Percentiles rank a stretch among this genome's conserved stretches.
Conservation (phyloP, 306 rosid genomes). For the Dryas octopetala region DNA sequence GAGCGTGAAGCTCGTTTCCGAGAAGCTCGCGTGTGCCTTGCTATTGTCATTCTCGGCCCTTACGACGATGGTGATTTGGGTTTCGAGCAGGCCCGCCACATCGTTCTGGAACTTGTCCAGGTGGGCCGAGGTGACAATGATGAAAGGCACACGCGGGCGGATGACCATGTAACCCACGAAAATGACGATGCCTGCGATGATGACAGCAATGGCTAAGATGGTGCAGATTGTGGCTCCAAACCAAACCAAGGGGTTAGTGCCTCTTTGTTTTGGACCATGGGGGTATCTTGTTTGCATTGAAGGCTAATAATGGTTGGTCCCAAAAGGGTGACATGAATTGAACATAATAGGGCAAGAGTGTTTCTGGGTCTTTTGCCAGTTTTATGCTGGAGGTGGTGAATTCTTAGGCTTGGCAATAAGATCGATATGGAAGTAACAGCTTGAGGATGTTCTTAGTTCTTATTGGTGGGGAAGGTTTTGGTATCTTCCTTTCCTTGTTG, state of each 20-base stretch:
- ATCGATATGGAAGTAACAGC: slow-evolving; percentile 12
- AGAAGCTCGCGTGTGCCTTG: slow-evolving; percentile 68
- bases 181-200: slow-evolving; percentile 48
- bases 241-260: slow-evolving; percentile 67
- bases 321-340: slow-evolving; percentile 9
- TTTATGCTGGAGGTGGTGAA: slow-evolving; percentile 24
- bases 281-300: slow-evolving; percentile 21
- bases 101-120: slow-evolving; percentile 44
- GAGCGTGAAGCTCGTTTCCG: slow-evolving; percentile 44
- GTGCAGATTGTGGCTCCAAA: slow-evolving; percentile 61
- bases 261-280: slow-evolving; percentile 3
- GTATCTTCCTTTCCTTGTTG: slow-evolving; percentile 81
- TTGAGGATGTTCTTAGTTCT: slow-evolving; percentile 35
- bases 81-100: slow-evolving; percentile 51
- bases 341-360: slow-evolving; percentile 33
- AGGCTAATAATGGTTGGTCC: background rate
- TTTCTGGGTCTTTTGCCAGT: slow-evolving; percentile 16
- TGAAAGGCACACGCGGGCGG: slow-evolving; percentile 73
- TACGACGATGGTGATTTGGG: slow-evolving; percentile 43
- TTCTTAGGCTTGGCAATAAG: background rate
- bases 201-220: slow-evolving; percentile 49
- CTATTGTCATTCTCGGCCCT: slow-evolving; percentile 71
- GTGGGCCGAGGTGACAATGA: slow-evolving; percentile 51
- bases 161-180: slow-evolving; percentile 59
- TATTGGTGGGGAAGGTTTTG: slow-evolving; percentile 70